Evolutionary conservation across 805 yeast genomes (phyloP).

Genomic region (Candida yuanshanica): DNA sequence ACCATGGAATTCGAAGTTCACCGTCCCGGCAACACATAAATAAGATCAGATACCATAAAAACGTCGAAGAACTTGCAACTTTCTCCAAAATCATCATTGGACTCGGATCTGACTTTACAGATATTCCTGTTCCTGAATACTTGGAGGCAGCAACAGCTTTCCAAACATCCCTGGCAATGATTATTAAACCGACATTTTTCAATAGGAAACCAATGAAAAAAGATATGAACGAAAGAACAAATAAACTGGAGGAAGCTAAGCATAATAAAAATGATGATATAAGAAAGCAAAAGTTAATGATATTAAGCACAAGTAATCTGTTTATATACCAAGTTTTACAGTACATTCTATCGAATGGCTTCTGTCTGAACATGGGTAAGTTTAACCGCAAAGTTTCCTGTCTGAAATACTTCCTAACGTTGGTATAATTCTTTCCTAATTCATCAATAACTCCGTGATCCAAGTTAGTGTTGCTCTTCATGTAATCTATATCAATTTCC

Average conservation of each 20-base stretch:
- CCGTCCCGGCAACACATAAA: neutral
- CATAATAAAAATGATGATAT: too few relatives aligned
- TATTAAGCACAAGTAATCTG: too few relatives aligned
- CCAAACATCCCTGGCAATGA: too few relatives aligned
- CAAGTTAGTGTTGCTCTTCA: conserved; percentile 3
- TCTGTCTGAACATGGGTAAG: too few relatives aligned
- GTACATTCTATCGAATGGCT: too few relatives aligned
- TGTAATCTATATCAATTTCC: conserved; percentile 1
- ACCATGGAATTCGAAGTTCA: neutral
- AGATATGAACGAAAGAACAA: too few relatives aligned
- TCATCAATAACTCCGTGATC: neutral
- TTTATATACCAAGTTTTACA: too few relatives aligned
- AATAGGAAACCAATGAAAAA: too few relatives aligned
- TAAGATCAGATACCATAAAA: neutral
- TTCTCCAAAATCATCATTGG: neutral
- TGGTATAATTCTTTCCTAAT: neutral
- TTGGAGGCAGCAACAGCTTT: too few relatives aligned
- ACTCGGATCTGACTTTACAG: neutral
- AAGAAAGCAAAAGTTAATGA: too few relatives aligned
- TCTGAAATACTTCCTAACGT: neutral
- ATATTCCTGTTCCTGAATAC: neutral
- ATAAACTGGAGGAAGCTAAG: too few relatives aligned
- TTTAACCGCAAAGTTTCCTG: conserved; percentile 1
- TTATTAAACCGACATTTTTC: too few relatives aligned
- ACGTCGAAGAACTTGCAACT: neutral